Percentiles rank a stretch among this genome's conserved stretches.
Evolutionary conservation across 2,329 filamentous ascomycete species (phyloP).

Genomic region (Xylogone sp.): DNA sequence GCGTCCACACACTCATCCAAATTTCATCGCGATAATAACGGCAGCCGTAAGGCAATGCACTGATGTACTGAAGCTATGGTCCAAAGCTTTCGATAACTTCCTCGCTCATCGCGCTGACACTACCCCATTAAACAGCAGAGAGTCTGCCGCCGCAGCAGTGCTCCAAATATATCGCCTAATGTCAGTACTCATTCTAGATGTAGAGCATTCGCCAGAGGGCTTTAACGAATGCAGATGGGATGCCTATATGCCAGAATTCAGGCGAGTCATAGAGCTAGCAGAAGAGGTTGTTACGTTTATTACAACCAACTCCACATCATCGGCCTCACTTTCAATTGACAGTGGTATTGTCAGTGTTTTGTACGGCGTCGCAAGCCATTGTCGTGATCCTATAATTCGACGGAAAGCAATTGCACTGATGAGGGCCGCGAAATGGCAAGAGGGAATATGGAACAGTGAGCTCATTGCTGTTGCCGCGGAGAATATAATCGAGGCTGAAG

Average conservation of each 20-base stretch:
- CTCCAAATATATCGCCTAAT: background rate
- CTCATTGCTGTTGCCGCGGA: constrained; percentile 3
- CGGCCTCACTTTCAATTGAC: constrained; percentile 28
- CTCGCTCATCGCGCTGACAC: background rate
- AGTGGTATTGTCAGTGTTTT: constrained; percentile 59
- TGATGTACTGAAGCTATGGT: background rate
- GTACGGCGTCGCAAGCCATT: constrained; percentile 60
- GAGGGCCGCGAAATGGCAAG: constrained; percentile 53
- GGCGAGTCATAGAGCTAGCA: background rate
- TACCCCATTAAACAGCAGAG: background rate
- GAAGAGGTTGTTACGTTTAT: background rate
- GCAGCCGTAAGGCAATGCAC: background rate
- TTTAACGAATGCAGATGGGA: background rate
- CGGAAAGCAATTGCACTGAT: constrained; percentile 57
- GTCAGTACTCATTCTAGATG: background rate
- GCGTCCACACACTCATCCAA: background rate
- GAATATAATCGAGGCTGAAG: constrained; percentile 10
- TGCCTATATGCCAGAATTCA: background rate
- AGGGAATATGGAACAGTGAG: constrained; percentile 59
- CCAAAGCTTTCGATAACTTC: background rate
- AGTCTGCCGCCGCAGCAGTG: background rate
- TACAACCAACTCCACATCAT: background rate
- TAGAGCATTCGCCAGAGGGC: background rate
- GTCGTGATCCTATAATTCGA: constrained; percentile 50
- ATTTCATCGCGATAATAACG: background rate